Base-by-base conservation (phyloP, 192 early-diverging fungal genomes). In the Linderina pennispora region DNA sequence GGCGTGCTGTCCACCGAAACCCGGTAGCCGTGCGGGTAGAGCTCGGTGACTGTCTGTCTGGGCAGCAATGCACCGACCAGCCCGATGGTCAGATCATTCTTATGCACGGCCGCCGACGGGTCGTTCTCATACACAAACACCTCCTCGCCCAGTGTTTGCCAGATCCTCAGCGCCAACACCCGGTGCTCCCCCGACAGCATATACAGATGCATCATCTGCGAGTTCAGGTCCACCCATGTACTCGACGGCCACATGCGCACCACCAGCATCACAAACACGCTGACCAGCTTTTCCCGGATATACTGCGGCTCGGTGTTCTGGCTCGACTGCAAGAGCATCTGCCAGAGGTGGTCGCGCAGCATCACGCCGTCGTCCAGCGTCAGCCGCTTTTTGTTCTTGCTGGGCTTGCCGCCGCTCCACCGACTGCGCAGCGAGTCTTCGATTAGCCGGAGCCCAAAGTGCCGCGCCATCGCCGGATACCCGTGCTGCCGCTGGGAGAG, bases 61-160 rank as follows among this genome's bases (percentile, higher is more conserved):
- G 67, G 67, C 18, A 71, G 55, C 43, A 71, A 40, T 1, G 60
- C 59, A 1, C 67, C 67, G 2, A 63, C 43, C 3, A 71, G 36
- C 4, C 67, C 67, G 26, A 55, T 71, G 5, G 61, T 59, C 48
- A 71, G 56, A 8, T 71, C 60, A 24, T 40, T 34, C 32, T 59
- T 63, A 24, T 60, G 55, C 24, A 71, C 56, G 0, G 55, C 43
- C 0, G 50, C 67, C 34, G 48, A 40, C 6, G 67, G 44, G 22
- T 71, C 67, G 13, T 60, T 38, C 21, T 71, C 67, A 18, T 50
- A 63, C 11, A 63, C 60, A 62, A 71, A 58, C 48, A 71, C 23
- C 45, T 63, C 67, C 28, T 71, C 67, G 36, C 67, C 67, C 25
- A 71, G 41, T 22, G 60, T 63, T 32, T 43, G 55, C 67, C 67